A percentile compares a stretch with the other conserved stretches of the same genome.
phyloP scores from a whole-genome alignment of 331 rosid species.

The Telfairia occidentalis region DNA sequence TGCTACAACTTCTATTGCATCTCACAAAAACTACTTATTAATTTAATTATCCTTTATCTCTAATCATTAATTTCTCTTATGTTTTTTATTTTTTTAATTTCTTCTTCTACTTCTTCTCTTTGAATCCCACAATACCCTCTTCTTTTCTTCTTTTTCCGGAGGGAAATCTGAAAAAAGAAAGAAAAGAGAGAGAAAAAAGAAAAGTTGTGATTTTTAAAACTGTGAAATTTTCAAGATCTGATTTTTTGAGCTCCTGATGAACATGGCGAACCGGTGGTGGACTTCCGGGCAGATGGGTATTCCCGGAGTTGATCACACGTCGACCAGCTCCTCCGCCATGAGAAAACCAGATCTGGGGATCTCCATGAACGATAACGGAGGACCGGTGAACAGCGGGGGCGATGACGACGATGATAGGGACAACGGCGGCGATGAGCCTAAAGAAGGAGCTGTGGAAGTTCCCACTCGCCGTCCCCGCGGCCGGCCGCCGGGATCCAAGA shows the following conservation, averaged over 20 bases:
- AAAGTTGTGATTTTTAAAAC: not conserved
- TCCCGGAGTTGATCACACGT: conserved; percentile 22
- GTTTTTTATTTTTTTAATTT: not conserved
- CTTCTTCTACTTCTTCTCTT: not conserved
- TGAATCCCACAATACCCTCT: not conserved
- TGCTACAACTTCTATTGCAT: not conserved
- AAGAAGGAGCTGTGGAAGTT: conserved; percentile 37
- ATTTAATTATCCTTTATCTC: not conserved
- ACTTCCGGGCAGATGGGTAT: conserved; percentile 28
- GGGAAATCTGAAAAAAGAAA: not conserved
- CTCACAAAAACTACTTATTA: not conserved
- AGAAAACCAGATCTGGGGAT: conserved; percentile 42
- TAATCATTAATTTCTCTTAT: not conserved
- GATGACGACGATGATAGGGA: conserved; percentile 28
- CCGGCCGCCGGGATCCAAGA: conserved; percentile 38
- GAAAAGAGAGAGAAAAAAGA: no score
- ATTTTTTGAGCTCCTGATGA: not conserved
- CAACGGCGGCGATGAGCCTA: conserved; percentile 48
- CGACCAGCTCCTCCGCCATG: conserved; percentile 14
- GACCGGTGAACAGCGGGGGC: conserved; percentile 3
- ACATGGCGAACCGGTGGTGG: conserved; percentile 65
- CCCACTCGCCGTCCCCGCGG: conserved; percentile 40
- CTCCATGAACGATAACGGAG: conserved; percentile 26
- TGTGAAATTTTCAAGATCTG: not conserved
- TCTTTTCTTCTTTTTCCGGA: no score